Evolutionary conservation across 208 protist species (phyloP), one percentile per base, ranked within the genome.

Genomic region (Sergeia podlipaevii): DNA sequence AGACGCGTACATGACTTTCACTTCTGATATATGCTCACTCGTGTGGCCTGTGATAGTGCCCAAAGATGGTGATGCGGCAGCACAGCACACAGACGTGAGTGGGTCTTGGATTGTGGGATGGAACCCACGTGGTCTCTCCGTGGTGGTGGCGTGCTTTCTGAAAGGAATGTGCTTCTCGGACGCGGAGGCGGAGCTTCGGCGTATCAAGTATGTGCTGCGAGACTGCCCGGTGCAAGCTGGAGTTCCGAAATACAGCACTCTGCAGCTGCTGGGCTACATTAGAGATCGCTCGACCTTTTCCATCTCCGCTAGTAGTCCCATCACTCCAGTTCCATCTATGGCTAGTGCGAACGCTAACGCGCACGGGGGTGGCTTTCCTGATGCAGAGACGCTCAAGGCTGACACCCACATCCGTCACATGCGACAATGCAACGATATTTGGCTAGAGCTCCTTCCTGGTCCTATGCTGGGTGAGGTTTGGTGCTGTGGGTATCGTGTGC

Each of bases 401-500:
- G 54, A 56, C 2, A 18, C n/a, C 47, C 39, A 51, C 26, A 59
- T 66, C 4, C 55, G 68, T 4, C 41, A 42, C 15, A 65, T 65
- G 26, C 72, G 80, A 3, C 74, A 85, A 56, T 60, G 60, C 42
- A 74, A 60, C 39, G 84, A 92, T 45, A 56, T 95, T 15, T 95
- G 88, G 84, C 47, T 95, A 26, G 81, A 91, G 39, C 68, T 95
- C 8, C 59, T 70, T 5, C 56, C 76, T 21, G 84, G 81, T 0
- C 84, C 81, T 1, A 65, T 84, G 26, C 60, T 90, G 21, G 71
- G 63, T n/a, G 81, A 92, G 39, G 60, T 95, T 36, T 91, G 75
- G 74, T 90, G 81, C 55, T 95, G 83, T 29, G 84, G 82, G 0
- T 90, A 80, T 27, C 76, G 74, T 37, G 75, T 95, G 23, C 83